Evolutionary conservation across 116 monocot species (phyloP), one percentile per base, ranked within the genome.

Genomic region (Papilionanthe hybrid): DNA sequence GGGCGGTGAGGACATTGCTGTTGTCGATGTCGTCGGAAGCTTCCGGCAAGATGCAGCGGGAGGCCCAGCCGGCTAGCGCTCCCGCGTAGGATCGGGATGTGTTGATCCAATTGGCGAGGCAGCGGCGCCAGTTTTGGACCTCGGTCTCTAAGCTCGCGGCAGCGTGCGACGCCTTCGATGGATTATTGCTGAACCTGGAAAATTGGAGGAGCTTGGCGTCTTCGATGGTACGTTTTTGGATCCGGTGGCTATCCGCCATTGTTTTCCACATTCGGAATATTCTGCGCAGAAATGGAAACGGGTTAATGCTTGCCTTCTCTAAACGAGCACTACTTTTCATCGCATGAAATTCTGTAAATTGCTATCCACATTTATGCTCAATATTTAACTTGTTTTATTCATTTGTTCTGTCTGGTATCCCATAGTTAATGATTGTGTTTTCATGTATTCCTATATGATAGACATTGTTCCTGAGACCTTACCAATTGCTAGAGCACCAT

Each of bases 181-280:
- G 22, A 57, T 75, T 4, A 69, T 18, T 32, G 60, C n/a, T 12
- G 45, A 19, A 42, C 79, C 75, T 75, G 22, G 91, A 83, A 66
- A 89, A 86, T 41, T 92, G 84, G 48, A 88, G 85, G 9, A 84
- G 67, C 81, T 91, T 92, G 53, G 97, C 97, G 27, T 88, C 94
- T 44, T 92, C 94, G 28, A 88, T 84, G 11, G 85, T 86, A 45
- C 77, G 86, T 67, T 94, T 94, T 82, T 94, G 94, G 32, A 87
- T 85, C 72, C 77, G 74, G 81, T 97, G 97, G 56, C 92, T 79
- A 0, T 92, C 91, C 29, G 94, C 89, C 86, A 94, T 91, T 18
- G 81, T 78, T 63, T 83, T 78, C 97, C 97, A 96, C 88, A 96
- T 93, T 42, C 84, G 83, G 27, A 83, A 77, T 65, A 93, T 79